phyloP scores from a whole-genome alignment of 768 basidiomycete species.

The Lepiota venenata region DNA sequence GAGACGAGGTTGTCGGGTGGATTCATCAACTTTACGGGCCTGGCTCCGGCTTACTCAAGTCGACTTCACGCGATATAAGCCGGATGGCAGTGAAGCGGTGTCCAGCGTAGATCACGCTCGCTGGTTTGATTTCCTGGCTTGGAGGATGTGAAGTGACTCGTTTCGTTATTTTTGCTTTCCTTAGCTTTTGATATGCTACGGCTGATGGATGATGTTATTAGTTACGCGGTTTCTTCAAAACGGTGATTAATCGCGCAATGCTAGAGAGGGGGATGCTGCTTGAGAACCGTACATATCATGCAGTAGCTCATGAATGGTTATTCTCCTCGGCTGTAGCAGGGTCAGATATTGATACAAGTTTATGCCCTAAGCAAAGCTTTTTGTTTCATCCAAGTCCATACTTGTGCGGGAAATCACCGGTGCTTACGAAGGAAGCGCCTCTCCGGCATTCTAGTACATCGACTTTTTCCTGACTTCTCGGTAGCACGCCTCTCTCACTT shows the following conservation, averaged over 20 bases:
- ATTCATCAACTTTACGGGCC: neutral
- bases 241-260: constrained; percentile 1
- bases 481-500: no score
- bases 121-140: no score
- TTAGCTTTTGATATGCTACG: neutral
- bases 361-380: no score
- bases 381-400: no score
- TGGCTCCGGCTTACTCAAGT: neutral
- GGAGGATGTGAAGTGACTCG: neutral
- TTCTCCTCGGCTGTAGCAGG: no score
- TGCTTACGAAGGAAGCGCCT: no score
- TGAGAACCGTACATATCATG: no score
- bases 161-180: neutral
- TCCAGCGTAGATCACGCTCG: neutral
- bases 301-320: no score
- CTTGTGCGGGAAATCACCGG: no score
- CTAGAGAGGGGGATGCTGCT: neutral
- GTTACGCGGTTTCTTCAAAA: neutral
- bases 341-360: neutral
- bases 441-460: no score
- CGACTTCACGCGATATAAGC: neutral
- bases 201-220: no score
- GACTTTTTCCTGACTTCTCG: no score
- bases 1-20: neutral
- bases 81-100: neutral